Conservation (phyloP, 495 filamentous ascomycete species). For the Lophiotrema nucula region DNA sequence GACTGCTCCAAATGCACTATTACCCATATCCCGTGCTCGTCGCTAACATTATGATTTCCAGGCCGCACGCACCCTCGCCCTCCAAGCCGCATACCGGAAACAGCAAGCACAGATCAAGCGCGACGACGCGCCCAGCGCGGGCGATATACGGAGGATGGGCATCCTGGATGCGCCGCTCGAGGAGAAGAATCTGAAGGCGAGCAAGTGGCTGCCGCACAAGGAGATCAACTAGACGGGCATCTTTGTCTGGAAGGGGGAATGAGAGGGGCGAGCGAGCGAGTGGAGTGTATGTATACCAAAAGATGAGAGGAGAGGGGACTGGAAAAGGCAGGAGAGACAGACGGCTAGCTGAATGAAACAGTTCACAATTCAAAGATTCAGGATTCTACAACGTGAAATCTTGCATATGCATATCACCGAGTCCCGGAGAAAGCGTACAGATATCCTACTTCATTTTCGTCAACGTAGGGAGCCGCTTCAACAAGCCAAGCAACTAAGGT, state of each 20-base stretch:
- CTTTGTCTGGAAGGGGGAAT: no score
- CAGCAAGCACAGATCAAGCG: slow-evolving; percentile 70
- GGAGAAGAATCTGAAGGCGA: slow-evolving; percentile 59
- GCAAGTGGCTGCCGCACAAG: slow-evolving; percentile 39
- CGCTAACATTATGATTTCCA: slow-evolving; percentile 49
- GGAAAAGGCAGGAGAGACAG: background rate
- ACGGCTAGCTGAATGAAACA: no score
- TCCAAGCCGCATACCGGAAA: slow-evolving; percentile 87
- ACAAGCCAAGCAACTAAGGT: no score
- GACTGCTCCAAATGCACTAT: background rate
- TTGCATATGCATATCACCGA: no score
- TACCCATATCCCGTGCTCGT: background rate
- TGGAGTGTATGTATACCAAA: background rate
- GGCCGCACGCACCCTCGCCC: slow-evolving; percentile 70
- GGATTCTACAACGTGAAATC: no score
- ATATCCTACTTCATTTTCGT: no score
- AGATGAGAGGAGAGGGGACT: background rate
- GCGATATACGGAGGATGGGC: slow-evolving; percentile 79
- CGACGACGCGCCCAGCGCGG: slow-evolving; percentile 71
- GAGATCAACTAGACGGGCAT: slow-evolving; percentile 37
- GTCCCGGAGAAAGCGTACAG: no score
- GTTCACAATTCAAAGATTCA: no score
- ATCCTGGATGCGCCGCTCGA: slow-evolving; percentile 73
- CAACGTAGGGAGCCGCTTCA: no score
- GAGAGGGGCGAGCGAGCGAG: slow-evolving; percentile 2